Evolutionary conservation across 2,329 filamentous ascomycete genomes (phyloP).

Genomic region (Cladosporium sphaerospermum): DNA sequence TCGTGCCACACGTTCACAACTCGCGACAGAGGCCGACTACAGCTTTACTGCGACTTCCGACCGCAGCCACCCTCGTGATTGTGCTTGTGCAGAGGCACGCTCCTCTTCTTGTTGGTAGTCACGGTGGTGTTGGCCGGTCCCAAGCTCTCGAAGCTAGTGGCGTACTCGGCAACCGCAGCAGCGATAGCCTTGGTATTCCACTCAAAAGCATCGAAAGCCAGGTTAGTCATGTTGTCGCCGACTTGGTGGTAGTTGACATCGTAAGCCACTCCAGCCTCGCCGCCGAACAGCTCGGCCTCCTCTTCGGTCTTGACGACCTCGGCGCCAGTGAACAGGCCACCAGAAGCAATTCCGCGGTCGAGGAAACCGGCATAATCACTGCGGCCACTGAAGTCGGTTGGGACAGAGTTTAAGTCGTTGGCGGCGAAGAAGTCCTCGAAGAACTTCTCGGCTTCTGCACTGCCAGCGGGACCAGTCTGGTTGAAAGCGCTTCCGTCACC

Average conservation of each 20-base stretch:
- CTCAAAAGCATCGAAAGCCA: conserved; percentile 49
- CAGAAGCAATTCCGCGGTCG: conserved; percentile 56
- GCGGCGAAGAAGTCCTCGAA: conserved; percentile 62
- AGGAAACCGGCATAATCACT: conserved; percentile 78
- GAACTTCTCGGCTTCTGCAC: conserved; percentile 60
- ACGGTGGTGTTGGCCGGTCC: conserved; percentile 2
- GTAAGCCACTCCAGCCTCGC: conserved; percentile 53
- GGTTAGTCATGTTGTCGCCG: conserved; percentile 49
- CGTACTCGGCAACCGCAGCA: conserved; percentile 66
- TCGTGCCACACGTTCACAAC: neutral
- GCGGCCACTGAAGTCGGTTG: conserved; percentile 70
- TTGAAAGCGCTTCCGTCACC: conserved; percentile 52
- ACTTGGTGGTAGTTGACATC: conserved; percentile 53
- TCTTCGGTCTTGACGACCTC: conserved; percentile 67
- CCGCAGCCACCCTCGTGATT: conserved; percentile 8
- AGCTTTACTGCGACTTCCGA: neutral
- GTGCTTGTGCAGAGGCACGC: neutral
- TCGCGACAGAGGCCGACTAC: neutral
- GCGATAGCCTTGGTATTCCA: conserved; percentile 57
- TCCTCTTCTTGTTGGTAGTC: conserved; percentile 1
- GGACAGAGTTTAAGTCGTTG: conserved; percentile 59
- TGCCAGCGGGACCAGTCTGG: conserved; percentile 53
- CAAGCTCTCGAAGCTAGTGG: conserved; percentile 59
- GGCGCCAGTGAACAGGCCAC: conserved; percentile 71
- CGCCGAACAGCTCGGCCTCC: conserved; percentile 64